Evolutionary conservation across 495 filamentous ascomycete species (phyloP).

Genomic region (Hyphodiscus hymeniophilus): DNA sequence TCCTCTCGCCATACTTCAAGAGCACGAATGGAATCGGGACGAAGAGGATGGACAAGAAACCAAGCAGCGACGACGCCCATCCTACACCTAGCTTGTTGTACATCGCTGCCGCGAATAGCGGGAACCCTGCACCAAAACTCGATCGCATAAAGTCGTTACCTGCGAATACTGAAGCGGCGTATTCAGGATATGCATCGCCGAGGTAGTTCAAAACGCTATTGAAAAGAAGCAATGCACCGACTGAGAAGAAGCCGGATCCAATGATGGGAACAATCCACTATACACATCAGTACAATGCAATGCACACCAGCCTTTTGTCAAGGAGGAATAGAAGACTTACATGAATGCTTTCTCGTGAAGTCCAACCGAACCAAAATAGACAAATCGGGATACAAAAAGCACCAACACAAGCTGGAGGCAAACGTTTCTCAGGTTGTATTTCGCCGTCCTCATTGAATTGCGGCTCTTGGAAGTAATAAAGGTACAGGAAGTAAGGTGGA

Average conservation of each 20-base stretch:
- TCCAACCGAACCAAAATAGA: constrained; percentile 55
- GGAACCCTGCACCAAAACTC: constrained; percentile 36
- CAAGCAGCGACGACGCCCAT: background rate
- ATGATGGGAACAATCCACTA: constrained; percentile 25
- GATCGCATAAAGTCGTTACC: constrained; percentile 36
- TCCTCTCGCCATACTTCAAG: constrained; percentile 22
- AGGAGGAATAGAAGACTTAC: no score
- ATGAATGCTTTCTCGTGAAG: constrained; percentile 24
- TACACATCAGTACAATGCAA: no score
- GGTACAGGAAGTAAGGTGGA: constrained; percentile 40
- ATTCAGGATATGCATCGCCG: constrained; percentile 28
- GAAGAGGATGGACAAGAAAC: background rate
- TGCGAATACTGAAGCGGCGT: constrained; percentile 38
- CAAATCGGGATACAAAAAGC: constrained; percentile 42
- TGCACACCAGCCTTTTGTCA: no score
- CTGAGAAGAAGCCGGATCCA: constrained; percentile 41
- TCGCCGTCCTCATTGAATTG: constrained; percentile 28
- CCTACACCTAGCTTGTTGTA: background rate
- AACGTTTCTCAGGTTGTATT: constrained; percentile 38
- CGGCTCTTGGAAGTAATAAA: constrained; percentile 11
- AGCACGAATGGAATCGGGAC: background rate
- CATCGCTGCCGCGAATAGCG: constrained; percentile 33
- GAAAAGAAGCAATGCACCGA: constrained; percentile 49
- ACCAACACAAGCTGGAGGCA: constrained; percentile 46
- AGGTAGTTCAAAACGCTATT: constrained; percentile 39